phyloP scores from a whole-genome alignment of 257 asterid species.

The Solanum boliviense region DNA sequence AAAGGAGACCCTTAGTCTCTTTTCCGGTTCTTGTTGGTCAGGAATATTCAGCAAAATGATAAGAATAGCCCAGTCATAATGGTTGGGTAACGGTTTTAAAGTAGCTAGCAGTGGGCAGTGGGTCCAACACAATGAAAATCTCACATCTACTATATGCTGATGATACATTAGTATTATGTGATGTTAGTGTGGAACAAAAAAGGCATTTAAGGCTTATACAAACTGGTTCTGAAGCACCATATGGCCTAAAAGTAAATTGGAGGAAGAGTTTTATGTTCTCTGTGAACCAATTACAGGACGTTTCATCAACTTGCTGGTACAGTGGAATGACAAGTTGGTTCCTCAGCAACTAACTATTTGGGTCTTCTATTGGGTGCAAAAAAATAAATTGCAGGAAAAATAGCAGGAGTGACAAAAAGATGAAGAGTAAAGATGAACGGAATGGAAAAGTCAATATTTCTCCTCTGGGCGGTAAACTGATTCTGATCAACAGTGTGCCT shows the following conservation, averaged over 20 bases:
- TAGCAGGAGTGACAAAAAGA: background rate
- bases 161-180: background rate
- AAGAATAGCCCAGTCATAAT: background rate
- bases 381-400: background rate
- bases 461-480: background rate
- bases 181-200: background rate
- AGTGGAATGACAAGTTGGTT: background rate
- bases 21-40: background rate
- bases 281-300: background rate
- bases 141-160: background rate
- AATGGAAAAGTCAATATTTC: background rate
- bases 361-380: background rate
- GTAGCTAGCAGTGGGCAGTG: background rate
- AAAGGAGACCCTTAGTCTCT: background rate
- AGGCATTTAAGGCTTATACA: background rate
- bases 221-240: background rate
- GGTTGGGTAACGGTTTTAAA: background rate
- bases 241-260: background rate
- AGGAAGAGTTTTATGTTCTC: background rate
- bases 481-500: background rate
- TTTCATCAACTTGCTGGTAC: background rate
- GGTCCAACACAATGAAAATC: background rate
- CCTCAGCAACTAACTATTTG: background rate
- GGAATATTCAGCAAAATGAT: background rate
- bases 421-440: background rate